Percentiles rank a stretch among this genome's conserved stretches.
These are phyloP conservation scores for Stephanodiscus triporus DNA, from an alignment of 108 stramenopile genomes.

Conservation along the genomic window DNA sequence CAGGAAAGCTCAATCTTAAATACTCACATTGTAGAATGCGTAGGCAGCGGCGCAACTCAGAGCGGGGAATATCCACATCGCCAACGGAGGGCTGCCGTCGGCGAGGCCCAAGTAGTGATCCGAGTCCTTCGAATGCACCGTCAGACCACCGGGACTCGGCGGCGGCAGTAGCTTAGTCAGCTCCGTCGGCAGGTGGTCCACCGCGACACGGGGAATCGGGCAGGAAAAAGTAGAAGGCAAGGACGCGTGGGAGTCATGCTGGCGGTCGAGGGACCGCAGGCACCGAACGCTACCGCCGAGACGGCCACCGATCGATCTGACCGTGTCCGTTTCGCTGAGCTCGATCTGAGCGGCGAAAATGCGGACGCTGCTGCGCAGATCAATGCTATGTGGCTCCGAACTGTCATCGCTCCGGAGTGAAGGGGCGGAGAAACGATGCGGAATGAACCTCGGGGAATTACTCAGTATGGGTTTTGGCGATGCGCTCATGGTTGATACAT, in stretches of 20 bases:
- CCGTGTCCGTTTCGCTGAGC: constrained; percentile 2
- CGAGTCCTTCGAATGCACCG: constrained; percentile 3
- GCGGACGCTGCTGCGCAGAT: constrained; percentile 1
- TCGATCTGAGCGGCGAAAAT: constrained; percentile 1
- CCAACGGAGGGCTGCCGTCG: constrained; percentile 24
- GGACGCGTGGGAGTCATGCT: not conserved
- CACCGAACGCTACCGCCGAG: constrained; percentile 1
- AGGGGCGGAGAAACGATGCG: not conserved
- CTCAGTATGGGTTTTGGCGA: constrained; percentile 4
- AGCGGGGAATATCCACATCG: constrained; percentile 69
- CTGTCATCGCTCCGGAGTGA: not conserved
- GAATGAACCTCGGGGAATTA: constrained; percentile 1
- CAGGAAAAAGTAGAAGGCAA: not conserved
- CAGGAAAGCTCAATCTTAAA: not conserved
- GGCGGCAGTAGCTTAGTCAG: not conserved
- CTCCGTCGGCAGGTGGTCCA: constrained; percentile 4
- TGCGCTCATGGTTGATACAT: not conserved
- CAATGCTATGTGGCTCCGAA: not conserved
- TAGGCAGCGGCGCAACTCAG: constrained; percentile 68
- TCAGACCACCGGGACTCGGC: constrained; percentile 5
- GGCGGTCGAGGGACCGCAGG: not conserved
- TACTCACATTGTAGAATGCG: constrained; percentile 66
- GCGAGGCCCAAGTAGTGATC: not conserved
- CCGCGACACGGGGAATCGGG: too few relatives aligned
- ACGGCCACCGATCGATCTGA: constrained; percentile 9